A percentile compares a stretch with the other conserved stretches of the same genome.
These are phyloP conservation scores for Rhodamnia rubescens DNA, from an alignment of 345 rosid genomes.

Conservation along the genomic window DNA sequence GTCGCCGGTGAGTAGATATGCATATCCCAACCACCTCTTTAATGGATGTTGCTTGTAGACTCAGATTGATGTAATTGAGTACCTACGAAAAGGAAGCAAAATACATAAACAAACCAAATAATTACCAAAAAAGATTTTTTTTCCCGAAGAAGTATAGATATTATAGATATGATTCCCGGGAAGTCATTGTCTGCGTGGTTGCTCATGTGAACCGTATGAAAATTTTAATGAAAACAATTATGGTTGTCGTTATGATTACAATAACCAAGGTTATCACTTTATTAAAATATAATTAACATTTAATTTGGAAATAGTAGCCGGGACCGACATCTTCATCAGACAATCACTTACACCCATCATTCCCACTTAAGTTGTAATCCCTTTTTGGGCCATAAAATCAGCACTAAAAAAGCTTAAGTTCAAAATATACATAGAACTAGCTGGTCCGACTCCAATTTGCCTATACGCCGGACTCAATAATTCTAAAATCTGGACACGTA, in stretches of 20 bases:
- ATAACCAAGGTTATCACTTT: background rate
- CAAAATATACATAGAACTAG: background rate
- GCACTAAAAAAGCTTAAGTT: background rate
- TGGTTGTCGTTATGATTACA: background rate
- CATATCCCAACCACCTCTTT: background rate
- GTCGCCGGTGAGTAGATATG: slow-evolving; percentile 48
- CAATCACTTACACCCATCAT: background rate
- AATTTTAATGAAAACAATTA: too few species aligned
- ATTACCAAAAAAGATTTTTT: background rate
- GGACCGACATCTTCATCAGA: background rate
- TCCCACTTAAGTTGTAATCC: background rate
- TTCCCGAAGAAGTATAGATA: background rate
- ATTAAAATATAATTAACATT: background rate
- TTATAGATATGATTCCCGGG: too few species aligned
- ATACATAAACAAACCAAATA: background rate
- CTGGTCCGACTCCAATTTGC: background rate
- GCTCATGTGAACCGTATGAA: too few species aligned
- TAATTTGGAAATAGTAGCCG: background rate
- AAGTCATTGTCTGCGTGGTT: too few species aligned
- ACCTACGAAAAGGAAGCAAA: background rate
- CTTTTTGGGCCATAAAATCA: background rate
- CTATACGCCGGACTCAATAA: background rate
- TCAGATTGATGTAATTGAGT: background rate
- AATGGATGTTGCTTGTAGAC: background rate
- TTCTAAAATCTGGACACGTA: background rate